Evolutionary conservation across 2,329 filamentous ascomycete genomes (phyloP).

Genomic region (Acrocalymma vagum): DNA sequence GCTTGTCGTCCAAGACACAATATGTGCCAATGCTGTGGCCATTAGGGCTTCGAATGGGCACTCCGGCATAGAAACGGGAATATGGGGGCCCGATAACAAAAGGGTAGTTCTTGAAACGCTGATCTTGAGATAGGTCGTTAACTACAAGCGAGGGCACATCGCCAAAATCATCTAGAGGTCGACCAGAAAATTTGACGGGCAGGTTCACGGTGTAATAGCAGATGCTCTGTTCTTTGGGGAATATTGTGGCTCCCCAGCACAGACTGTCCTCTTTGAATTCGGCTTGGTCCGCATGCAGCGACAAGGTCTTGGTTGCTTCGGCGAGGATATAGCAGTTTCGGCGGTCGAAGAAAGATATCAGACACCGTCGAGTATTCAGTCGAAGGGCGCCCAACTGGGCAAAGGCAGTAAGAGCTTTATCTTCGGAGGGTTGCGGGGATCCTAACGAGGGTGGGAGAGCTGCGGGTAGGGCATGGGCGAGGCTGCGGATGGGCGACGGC

Average conservation of each 20-base stretch:
- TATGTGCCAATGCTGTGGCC: slow-evolving; percentile 68
- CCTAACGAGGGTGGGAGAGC: slow-evolving; percentile 20
- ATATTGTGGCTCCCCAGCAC: slow-evolving; percentile 42
- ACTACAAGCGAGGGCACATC: slow-evolving; percentile 40
- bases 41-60: slow-evolving; percentile 67
- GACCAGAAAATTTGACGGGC: slow-evolving; percentile 16
- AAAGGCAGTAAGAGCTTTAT: slow-evolving; percentile 47
- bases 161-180: slow-evolving; percentile 23
- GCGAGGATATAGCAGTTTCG: slow-evolving; percentile 46
- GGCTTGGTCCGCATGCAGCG: slow-evolving; percentile 35
- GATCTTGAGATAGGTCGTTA: slow-evolving; percentile 40
- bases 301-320: slow-evolving; percentile 42
- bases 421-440: slow-evolving; percentile 32
- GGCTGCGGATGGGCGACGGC: slow-evolving; percentile 23
- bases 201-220: slow-evolving; percentile 46
- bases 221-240: slow-evolving; percentile 43
- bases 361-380: slow-evolving; percentile 42
- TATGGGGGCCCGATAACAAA: slow-evolving; percentile 42
- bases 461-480: slow-evolving; percentile 14
- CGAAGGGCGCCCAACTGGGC: slow-evolving; percentile 49
- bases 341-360: slow-evolving; percentile 51
- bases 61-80: slow-evolving; percentile 63
- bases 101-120: slow-evolving; percentile 48
- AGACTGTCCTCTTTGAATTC: slow-evolving; percentile 36
- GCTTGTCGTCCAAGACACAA: slow-evolving; percentile 66